These are phyloP conservation scores for Serendipita sp. DNA, from an alignment of 768 basidiomycete genomes.

Conservation along the genomic window DNA sequence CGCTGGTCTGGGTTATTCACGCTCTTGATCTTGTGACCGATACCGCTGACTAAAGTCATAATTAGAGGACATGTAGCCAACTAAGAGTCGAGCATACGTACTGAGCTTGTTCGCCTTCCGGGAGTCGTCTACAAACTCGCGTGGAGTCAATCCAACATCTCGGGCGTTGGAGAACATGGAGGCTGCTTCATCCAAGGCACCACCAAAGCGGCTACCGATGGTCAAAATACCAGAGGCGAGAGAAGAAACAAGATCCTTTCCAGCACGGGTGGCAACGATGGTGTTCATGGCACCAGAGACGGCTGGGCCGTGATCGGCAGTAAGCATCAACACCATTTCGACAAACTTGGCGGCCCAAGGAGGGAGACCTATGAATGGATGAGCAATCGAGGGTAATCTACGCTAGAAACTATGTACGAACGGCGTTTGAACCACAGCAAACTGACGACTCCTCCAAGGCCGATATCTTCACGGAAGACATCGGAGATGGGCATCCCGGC, in stretches of 20 bases:
- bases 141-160: constrained; percentile 85
- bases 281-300: constrained; percentile 99
- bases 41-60: constrained; percentile 60
- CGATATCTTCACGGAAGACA: constrained; percentile 95
- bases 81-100: constrained; percentile 24
- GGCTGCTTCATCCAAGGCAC: constrained; percentile 95
- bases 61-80: background rate
- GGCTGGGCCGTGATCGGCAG: constrained; percentile 94
- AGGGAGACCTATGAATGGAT: constrained; percentile 36
- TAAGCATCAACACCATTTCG: constrained; percentile 99
- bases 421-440: constrained; percentile 96
- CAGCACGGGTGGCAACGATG: constrained; percentile 97
- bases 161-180: constrained; percentile 86
- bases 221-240: constrained; percentile 91
- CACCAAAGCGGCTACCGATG: constrained; percentile 96
- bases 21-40: constrained; percentile 99
- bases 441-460: constrained; percentile 89
- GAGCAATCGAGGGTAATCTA: background rate
- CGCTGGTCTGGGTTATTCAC: constrained; percentile 91
- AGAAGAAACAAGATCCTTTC: constrained; percentile 95
- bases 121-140: constrained; percentile 91
- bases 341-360: constrained; percentile 95
- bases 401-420: background rate
- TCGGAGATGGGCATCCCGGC: constrained; percentile 98
- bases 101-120: constrained; percentile 90